Evolutionary conservation across 352 stramenopile genomes (phyloP).

Genomic region (Pythium scleroteichum): DNA sequence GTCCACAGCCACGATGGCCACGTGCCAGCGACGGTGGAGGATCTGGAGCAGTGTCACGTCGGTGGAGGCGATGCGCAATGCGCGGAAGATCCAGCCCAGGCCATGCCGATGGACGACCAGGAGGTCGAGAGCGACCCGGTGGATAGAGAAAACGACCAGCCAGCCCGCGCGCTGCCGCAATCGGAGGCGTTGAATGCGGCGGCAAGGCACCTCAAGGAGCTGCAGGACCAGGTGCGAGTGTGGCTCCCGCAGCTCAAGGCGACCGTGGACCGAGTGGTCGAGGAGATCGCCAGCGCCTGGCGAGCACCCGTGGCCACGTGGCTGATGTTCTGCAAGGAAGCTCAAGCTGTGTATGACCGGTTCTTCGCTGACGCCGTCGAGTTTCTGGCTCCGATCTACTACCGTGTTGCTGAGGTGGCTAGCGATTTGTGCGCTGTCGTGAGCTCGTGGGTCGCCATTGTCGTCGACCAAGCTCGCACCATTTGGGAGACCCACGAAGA

Average conservation of each 20-base stretch:
- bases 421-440: constrained; percentile 15
- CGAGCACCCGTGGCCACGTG: constrained; percentile 5
- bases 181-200: constrained; percentile 1
- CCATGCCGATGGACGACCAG: constrained; percentile 1
- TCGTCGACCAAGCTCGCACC: constrained; percentile 4
- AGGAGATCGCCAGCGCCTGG: constrained; percentile 10
- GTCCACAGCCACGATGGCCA: not conserved
- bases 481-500: constrained; percentile 41
- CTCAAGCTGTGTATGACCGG: constrained; percentile 13
- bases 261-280: not conserved
- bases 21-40: not conserved
- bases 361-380: constrained; percentile 21
- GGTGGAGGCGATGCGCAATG: constrained; percentile 19
- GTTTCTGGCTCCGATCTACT: constrained; percentile 10
- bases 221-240: constrained; percentile 15
- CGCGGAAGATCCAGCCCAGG: constrained; percentile 2
- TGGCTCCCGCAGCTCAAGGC: constrained; percentile 27
- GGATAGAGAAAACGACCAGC: too few species aligned
- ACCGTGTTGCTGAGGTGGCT: constrained; percentile 1
- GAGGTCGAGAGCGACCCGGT: not conserved
- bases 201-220: constrained; percentile 19
- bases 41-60: constrained; percentile 11
- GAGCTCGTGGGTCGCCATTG: constrained; percentile 8
- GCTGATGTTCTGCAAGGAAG: constrained; percentile 3
- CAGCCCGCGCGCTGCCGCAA: not conserved